Conservation (phyloP, 2,329 filamentous ascomycete genomes). For the Colletotrichum echinochloae region DNA sequence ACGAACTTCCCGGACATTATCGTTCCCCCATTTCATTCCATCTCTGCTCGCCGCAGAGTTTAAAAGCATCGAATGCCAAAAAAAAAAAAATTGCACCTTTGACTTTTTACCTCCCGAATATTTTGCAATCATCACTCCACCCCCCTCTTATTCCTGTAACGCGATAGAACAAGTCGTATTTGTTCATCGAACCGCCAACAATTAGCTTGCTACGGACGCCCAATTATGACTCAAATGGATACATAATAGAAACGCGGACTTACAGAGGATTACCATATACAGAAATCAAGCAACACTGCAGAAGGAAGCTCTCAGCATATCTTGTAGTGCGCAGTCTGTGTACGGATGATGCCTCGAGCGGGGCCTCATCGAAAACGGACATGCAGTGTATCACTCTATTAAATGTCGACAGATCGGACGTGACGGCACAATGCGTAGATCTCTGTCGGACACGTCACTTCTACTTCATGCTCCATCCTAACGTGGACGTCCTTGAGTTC, state of each 20-base stretch:
- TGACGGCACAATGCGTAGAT: not conserved
- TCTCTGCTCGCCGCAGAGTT: constrained; percentile 13
- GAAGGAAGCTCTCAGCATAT: not conserved
- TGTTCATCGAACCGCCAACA: constrained; percentile 28
- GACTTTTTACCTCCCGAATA: no score
- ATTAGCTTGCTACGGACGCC: constrained; percentile 3
- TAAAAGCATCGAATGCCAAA: constrained; percentile 21
- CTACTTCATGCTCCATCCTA: not conserved
- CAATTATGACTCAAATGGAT: not conserved
- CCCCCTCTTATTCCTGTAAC: not conserved
- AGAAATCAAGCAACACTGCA: not conserved
- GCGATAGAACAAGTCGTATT: not conserved
- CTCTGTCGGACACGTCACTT: constrained; percentile 1
- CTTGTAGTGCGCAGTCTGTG: not conserved
- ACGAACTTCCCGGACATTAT: constrained; percentile 4
- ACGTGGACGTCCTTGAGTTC: no score
- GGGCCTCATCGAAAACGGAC: not conserved
- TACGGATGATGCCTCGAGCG: not conserved
- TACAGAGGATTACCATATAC: constrained; percentile 7
- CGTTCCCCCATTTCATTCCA: not conserved
- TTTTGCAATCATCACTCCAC: not conserved
- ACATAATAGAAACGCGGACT: not conserved
- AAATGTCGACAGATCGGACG: not conserved
- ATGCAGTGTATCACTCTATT: not conserved
- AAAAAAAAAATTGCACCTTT: no score